Evolutionary conservation across 495 filamentous ascomycete species (phyloP).

Genomic region (Delitschia confertaspora): DNA sequence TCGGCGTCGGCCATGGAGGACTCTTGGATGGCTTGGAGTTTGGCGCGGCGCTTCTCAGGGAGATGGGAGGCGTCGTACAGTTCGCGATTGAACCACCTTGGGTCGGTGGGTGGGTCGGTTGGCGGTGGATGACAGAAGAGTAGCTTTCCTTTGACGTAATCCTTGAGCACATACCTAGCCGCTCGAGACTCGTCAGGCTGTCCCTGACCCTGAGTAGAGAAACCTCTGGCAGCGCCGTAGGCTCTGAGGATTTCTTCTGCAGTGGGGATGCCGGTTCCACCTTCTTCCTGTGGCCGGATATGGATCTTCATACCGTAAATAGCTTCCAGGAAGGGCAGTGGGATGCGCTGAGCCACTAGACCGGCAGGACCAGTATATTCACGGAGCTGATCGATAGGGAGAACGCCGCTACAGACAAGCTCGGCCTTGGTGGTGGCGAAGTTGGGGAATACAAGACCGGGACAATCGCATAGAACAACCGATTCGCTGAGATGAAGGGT

Average conservation of each 20-base stretch:
- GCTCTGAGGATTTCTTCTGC: conserved; percentile 78
- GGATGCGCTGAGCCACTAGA: conserved; percentile 83
- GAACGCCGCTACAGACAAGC: conserved; percentile 87
- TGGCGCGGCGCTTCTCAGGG: conserved; percentile 59
- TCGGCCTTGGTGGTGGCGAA: conserved; percentile 96
- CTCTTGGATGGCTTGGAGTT: conserved; percentile 35
- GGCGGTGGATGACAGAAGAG: conserved; percentile 87
- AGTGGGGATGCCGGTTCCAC: conserved; percentile 81
- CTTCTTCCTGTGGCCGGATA: conserved; percentile 79
- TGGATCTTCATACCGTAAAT: conserved; percentile 86
- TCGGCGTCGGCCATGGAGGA: conserved; percentile 28
- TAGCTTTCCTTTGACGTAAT: conserved; percentile 94
- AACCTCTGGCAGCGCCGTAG: conserved; percentile 83
- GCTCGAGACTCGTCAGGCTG: conserved; percentile 90
- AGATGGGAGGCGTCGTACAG: conserved; percentile 76
- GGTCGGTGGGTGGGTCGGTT: conserved; percentile 54
- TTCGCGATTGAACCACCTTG: conserved; percentile 71
- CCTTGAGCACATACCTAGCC: conserved; percentile 84
- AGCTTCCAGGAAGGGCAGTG: conserved; percentile 81
- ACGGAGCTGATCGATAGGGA: conserved; percentile 94
- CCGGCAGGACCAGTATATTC: conserved; percentile 85
- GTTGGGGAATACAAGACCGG: conserved; percentile 96
- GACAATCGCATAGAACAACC: conserved; percentile 94
- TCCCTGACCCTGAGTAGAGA: conserved; percentile 76
- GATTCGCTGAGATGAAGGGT: conserved; percentile 86